Evolutionary conservation across 2,329 filamentous ascomycete genomes (phyloP), one percentile per base, ranked within the genome.

Genomic region (Aspergillus sp.): DNA sequence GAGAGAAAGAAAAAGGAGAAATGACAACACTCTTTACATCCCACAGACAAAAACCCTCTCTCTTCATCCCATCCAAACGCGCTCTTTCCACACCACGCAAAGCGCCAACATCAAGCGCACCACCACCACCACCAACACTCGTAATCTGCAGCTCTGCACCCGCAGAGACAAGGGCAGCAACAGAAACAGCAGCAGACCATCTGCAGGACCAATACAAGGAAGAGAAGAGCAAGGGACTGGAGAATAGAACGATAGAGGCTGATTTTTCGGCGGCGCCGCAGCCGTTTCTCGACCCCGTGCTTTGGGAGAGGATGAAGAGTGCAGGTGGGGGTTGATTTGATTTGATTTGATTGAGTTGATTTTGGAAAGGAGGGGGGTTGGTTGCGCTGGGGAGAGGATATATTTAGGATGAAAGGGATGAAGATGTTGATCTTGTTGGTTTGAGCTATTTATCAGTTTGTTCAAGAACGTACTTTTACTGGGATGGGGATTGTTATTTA

Each of bases 221-320:
- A 7, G 17, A 44, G 25, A 33, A 21, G 35, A 53, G 21, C n/a
- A 11, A 31, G 27, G 27, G 27, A 11, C 27, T 11, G 27, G 4
- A 27, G 25, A 19, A 46, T 4, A 43, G 14, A 37, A 45, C 40
- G 23, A 37, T 51, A 2, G 56, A 58, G 46, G 52, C 45, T 39
- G 47, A 76, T 47, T 73, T 74, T 15, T 70, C 69, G 23, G 56
- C 57, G 7, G 57, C 68, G 19, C 65, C 72, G 35, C 73, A 77
- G 59, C 76, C 73, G 21, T 77, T 78, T 53, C 65, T 77, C 8
- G 73, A 77, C 57, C 71, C 73, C 7, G 65, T 61, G 6, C 48
- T 63, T 9, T 70, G 75, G 63, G 70, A 72, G 56, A 66, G 58
- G 12, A 68, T 75, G 37, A 44, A 41, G 51, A 44, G 43, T 50